Base-by-base conservation (phyloP, 2,329 filamentous ascomycete genomes). In the Sarocladium strictum region DNA sequence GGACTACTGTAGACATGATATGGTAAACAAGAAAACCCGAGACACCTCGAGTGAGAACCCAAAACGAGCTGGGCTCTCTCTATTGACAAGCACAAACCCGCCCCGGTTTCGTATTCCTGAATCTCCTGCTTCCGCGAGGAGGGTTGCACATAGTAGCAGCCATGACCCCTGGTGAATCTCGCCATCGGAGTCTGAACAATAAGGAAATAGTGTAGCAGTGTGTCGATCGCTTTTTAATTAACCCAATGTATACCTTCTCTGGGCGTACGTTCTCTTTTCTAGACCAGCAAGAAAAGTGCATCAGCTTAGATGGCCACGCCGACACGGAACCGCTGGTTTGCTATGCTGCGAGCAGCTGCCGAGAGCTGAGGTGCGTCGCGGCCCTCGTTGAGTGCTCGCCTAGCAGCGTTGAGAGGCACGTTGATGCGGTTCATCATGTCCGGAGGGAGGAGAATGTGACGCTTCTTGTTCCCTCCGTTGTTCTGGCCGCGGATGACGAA, bases 401-500 rank as follows among this genome's bases (percentile, higher is more conserved):
- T 51, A 9, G 47, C 5, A 24, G 58, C 43, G 37, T 62, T 56
- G 54, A 62, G 40, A 9, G 61, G 57, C 29, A 63, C 55, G 17
- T 58, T 58, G 49, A 66, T 54, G 47, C 27, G 47, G 43, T 47
- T 47, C 43, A 47, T 47, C 47, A 51, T 51, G n/a, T 51, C 29
- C 11, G 29, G 23, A 6, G 47, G n/a, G 3, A 59, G 55, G n/a
- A 67, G 54, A 33, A 57, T 55, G 55, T 59, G 65, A 64, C 66
- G 67, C 61, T 67, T 69, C 53, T 60, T 64, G 47, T 59, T 58
- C 55, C 51, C 61, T 63, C 58, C 65, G 57, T 62, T 57, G 53
- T 57, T 58, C 27, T 59, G 57, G 40, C 55, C 60, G 59, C 67
- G 71, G 56, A 72, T 66, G 57, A 77, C 67, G 26, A 72, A 67